Conservation (phyloP, 2,329 filamentous ascomycete genomes). For the Sclerotinia borealis region DNA sequence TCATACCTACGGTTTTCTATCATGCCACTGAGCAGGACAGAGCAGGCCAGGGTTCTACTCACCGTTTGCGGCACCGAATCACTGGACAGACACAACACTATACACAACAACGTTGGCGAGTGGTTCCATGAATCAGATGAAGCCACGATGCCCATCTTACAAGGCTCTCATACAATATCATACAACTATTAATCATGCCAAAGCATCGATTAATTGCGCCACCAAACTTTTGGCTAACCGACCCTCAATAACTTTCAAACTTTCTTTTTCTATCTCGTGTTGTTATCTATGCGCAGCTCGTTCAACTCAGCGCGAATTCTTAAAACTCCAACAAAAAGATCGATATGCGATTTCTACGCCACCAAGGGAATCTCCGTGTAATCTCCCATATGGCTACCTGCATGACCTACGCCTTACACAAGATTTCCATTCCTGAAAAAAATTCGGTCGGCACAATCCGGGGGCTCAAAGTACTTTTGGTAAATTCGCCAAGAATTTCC, state of each 20-base stretch:
- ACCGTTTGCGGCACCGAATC: neutral
- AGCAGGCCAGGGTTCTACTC: neutral
- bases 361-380: conserved; percentile 1
- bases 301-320: neutral
- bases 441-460: neutral
- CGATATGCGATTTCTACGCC: neutral
- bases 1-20: neutral
- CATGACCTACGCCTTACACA: conserved; percentile 1
- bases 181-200: neutral
- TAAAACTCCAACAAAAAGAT: neutral
- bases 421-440: neutral
- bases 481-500: neutral
- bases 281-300: neutral
- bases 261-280: neutral
- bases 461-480: neutral
- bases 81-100: neutral
- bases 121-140: conserved; percentile 1
- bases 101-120: conserved; percentile 1
- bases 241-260: neutral
- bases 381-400: conserved; percentile 4
- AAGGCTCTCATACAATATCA: neutral
- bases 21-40: neutral
- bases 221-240: neutral
- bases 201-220: neutral
- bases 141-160: neutral